Conservation (phyloP, 257 asterid genomes). For the Solanum ahanhuiri region DNA sequence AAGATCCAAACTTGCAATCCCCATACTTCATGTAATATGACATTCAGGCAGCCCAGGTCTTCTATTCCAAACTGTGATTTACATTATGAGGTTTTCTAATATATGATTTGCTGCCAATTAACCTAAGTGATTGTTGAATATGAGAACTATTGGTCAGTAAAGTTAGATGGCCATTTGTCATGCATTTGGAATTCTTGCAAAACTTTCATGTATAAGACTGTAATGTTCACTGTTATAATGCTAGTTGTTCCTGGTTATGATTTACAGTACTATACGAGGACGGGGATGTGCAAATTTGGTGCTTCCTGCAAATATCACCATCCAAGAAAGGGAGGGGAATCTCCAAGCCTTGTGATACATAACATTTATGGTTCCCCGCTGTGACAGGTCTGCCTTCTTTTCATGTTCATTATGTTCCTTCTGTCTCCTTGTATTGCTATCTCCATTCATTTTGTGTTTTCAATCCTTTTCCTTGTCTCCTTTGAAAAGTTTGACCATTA, state of each 20-base stretch:
- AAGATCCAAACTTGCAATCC: conserved; percentile 48
- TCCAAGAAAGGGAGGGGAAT: conserved; percentile 55
- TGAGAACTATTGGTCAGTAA: neutral
- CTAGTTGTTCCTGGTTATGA: conserved; percentile 5
- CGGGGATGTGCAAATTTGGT: conserved; percentile 69
- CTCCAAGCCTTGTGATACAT: conserved; percentile 31
- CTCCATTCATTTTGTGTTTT: neutral
- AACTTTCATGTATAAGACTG: neutral
- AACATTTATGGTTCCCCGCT: conserved; percentile 10
- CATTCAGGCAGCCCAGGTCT: conserved; percentile 72
- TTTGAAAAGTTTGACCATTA: neutral
- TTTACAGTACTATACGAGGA: conserved; percentile 60
- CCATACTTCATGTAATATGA: conserved; percentile 60
- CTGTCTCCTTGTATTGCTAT: neutral
- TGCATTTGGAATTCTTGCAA: neutral
- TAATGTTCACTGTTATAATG: neutral
- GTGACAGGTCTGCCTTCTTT: conserved; percentile 8
- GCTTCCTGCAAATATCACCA: conserved; percentile 76
- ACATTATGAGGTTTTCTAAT: neutral
- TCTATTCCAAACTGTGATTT: neutral
- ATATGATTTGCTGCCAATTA: neutral
- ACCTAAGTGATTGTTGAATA: neutral
- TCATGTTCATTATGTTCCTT: neutral
- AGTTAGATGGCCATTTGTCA: neutral
- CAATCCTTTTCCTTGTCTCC: neutral